A percentile compares a stretch with the other conserved stretches of the same genome.
These are phyloP conservation scores for Myrica gale DNA, from an alignment of 306 rosid species.

Conservation along the genomic window DNA sequence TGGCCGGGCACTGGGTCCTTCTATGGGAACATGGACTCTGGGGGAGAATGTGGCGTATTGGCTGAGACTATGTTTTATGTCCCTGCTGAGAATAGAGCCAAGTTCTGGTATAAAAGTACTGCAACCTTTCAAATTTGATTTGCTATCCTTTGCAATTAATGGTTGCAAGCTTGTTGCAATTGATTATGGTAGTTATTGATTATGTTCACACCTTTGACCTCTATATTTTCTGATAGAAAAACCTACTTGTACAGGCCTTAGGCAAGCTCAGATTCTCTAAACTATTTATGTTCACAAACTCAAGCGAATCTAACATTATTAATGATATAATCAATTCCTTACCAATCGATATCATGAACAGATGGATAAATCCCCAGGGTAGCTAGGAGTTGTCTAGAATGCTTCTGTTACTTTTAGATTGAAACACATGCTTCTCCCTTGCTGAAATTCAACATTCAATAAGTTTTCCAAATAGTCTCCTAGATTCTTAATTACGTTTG, in stretches of 20 bases:
- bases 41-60: constrained; percentile 93
- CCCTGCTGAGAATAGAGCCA: constrained; percentile 85
- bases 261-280: background rate
- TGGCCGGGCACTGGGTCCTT: constrained; percentile 90
- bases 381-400: background rate
- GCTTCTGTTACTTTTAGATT: background rate
- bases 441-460: background rate
- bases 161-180: background rate
- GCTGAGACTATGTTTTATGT: constrained; percentile 86
- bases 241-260: no score
- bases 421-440: background rate
- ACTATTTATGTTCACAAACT: background rate
- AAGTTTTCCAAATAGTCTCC: background rate
- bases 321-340: background rate
- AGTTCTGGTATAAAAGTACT: constrained; percentile 58
- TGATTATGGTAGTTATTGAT: background rate
- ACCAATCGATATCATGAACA: background rate
- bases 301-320: background rate
- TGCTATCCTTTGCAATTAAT: background rate
- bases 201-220: background rate
- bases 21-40: constrained; percentile 76
- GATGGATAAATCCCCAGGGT: background rate
- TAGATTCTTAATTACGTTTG: background rate
- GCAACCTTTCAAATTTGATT: background rate
- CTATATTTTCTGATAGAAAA: background rate